Evolutionary conservation across 2,329 filamentous ascomycete species (phyloP), one percentile per base, ranked within the genome.

Genomic region (Ascomycota sp.): DNA sequence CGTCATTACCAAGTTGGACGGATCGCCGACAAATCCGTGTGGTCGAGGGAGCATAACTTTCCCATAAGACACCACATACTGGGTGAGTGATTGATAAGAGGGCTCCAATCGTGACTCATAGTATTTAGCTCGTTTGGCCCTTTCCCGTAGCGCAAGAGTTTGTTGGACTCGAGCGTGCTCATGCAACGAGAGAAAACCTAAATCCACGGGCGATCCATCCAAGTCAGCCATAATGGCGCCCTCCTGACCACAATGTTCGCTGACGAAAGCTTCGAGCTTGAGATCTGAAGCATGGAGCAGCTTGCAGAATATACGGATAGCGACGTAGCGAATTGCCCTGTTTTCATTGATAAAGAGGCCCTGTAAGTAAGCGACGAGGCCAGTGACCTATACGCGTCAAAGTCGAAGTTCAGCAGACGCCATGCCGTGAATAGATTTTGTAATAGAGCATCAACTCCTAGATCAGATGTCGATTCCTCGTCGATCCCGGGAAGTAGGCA

Each of bases 211-310:
- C 37, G 61, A 61, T 23, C 75, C 79, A 52, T 95, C 89, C 62
- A 83, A 80, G 26, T 67, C 57, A 7, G 74, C 83, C 36, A 65
- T 48, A 24, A 91, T 58, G 15, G 66, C 58, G 21, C 67, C 67
- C 24, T 65, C 57, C 25, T 50, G 55, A 28, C 68, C 71, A 32
- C 86, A 57, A 48, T 83, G 63, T 42, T 67, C 61, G 29, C 58
- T 53, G 21, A 91, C 53, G 48, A 92, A 74, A 29, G 66, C 59
- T 44, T 91, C 75, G 28, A 78, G 63, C 36, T 80, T 80, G 38
- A 65, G 59, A 49, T 98, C 89, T 4, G 89, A 76, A 20, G 78
- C 78, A 42, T 72, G 71, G 40, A 91, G 69, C 33, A 82, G 69
- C 37, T 81, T 61, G 44, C 76, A 83, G 38, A 93, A 78, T 34